Evolutionary conservation across 345 rosid genomes (phyloP).

Genomic region (Populus simonii): DNA sequence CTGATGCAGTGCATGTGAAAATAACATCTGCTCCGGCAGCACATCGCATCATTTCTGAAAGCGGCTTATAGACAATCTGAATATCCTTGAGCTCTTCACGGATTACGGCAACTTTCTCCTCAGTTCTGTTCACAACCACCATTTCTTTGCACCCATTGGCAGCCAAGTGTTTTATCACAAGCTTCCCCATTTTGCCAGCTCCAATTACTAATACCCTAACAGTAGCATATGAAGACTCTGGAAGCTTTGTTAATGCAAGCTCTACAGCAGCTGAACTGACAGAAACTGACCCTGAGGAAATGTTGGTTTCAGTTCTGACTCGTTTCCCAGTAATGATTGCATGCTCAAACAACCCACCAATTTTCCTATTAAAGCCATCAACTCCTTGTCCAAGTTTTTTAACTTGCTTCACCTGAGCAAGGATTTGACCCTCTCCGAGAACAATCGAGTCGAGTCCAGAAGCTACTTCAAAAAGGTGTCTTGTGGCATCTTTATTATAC

Average conservation of each 20-base stretch:
- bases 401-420: constrained; percentile 30
- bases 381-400: constrained; percentile 28
- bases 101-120: constrained; percentile 19
- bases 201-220: constrained; percentile 22
- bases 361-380: constrained; percentile 21
- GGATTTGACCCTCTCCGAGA: constrained; percentile 28
- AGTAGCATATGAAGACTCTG: constrained; percentile 11
- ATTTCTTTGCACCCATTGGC: constrained; percentile 25
- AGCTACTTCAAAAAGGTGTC: constrained; percentile 25
- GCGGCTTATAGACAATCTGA: constrained; percentile 20
- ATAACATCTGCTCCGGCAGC: constrained; percentile 22
- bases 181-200: constrained; percentile 30
- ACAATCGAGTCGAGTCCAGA: constrained; percentile 27
- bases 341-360: constrained; percentile 26
- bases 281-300: constrained; percentile 26
- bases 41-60: constrained; percentile 20
- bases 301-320: constrained; percentile 26
- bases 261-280: constrained; percentile 31
- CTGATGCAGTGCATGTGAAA: constrained; percentile 27
- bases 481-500: constrained; percentile 20
- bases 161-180: constrained; percentile 24
- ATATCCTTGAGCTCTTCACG: constrained; percentile 19
- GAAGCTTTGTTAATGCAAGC: constrained; percentile 20
- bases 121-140: constrained; percentile 24
- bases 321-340: constrained; percentile 28